A percentile compares a stretch with the other conserved stretches of the same genome.
phyloP scores from a whole-genome alignment of 106 monocot species.

The Vanilla planifolia region DNA sequence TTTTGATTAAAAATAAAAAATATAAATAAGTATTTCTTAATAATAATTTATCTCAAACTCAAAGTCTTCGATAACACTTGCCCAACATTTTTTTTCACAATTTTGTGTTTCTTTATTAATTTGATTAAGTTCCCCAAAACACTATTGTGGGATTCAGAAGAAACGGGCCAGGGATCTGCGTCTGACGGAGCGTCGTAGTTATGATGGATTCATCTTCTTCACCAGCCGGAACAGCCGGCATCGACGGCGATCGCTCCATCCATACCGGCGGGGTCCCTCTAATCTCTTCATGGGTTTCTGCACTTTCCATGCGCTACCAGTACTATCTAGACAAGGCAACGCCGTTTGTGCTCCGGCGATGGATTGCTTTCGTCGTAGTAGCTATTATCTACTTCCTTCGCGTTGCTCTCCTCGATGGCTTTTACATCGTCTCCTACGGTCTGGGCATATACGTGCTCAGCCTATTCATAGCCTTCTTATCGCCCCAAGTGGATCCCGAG shows the following conservation, averaged over 20 bases:
- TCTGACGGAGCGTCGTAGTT: background rate
- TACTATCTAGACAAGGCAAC: constrained; percentile 80
- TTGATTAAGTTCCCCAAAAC: no score
- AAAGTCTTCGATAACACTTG: no score
- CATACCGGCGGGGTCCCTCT: constrained; percentile 6
- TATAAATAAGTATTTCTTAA: no score
- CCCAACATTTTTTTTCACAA: no score
- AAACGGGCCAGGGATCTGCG: background rate
- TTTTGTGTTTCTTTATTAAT: no score
- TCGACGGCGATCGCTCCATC: constrained; percentile 3
- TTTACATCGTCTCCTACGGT: constrained; percentile 82
- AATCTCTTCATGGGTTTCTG: constrained; percentile 19
- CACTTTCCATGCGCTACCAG: constrained; percentile 48
- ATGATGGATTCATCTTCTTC: constrained; percentile 12
- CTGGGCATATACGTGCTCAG: constrained; percentile 86
- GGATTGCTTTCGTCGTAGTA: constrained; percentile 34
- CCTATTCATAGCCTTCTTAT: constrained; percentile 84
- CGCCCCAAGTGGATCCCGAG: constrained; percentile 94
- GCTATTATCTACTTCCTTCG: constrained; percentile 37
- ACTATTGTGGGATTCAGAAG: no score
- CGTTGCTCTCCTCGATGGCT: constrained; percentile 54
- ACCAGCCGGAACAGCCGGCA: background rate
- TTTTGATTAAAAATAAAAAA: no score
- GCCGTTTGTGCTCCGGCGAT: constrained; percentile 60
- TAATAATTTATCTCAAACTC: no score